A percentile compares a stretch with the other conserved stretches of the same genome.
Evolutionary conservation across 2,329 filamentous ascomycete species (phyloP).

Genomic region (Diaporthe helianthi): DNA sequence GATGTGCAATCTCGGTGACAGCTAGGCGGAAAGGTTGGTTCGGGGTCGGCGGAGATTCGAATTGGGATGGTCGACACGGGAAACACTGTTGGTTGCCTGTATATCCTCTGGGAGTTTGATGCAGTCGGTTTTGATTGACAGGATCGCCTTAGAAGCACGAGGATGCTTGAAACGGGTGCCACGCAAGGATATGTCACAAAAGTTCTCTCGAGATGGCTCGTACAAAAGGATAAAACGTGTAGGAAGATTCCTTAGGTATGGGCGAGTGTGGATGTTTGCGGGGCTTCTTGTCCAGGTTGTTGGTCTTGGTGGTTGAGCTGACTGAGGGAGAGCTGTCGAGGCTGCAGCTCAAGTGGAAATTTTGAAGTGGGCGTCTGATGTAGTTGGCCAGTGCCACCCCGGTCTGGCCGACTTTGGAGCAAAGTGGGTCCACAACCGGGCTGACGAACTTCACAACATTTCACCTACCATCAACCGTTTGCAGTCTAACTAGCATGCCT

Average conservation of each 20-base stretch:
- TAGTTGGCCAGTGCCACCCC: slow-evolving; percentile 26
- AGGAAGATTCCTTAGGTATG: slow-evolving; percentile 26
- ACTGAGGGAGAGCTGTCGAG: slow-evolving; percentile 42
- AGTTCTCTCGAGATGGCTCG: slow-evolving; percentile 1
- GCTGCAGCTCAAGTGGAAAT: slow-evolving; percentile 50
- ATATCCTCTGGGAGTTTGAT: not conserved
- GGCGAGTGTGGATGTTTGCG: not conserved
- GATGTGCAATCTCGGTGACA: slow-evolving; percentile 20
- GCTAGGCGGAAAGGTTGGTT: slow-evolving; percentile 14
- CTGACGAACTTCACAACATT: not conserved
- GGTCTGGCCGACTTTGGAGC: not conserved
- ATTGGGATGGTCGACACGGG: slow-evolving; percentile 8
- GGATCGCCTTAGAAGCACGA: not conserved
- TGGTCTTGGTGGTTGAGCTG: slow-evolving; percentile 19
- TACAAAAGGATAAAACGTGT: not conserved
- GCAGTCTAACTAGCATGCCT: not conserved
- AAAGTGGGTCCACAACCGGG: not conserved
- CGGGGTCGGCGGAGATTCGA: not conserved
- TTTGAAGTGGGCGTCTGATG: slow-evolving; percentile 26
- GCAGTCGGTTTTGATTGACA: not conserved
- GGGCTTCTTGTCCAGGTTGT: slow-evolving; percentile 14
- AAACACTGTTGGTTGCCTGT: not conserved
- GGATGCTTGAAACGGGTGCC: not conserved
- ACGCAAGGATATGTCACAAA: not conserved
- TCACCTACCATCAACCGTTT: not conserved